Base-by-base conservation (phyloP, 805 yeast genomes). In the Hanseniaspora jakobsenii region DNA sequence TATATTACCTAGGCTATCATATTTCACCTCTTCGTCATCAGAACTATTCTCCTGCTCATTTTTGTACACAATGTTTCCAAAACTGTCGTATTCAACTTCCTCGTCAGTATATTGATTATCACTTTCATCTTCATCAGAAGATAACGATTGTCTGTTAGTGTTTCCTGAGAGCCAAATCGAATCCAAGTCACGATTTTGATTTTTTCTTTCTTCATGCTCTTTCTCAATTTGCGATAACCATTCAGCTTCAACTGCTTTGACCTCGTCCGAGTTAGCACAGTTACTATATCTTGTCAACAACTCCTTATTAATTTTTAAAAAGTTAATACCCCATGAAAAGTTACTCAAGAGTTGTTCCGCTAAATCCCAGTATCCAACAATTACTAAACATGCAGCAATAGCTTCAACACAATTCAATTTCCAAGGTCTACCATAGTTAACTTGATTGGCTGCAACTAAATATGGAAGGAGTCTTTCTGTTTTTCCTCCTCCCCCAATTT, bases 361-460 rank as follows among this genome's bases (percentile, higher is more conserved):
- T 94, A 93, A 85, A 51, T 87, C 96, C 35, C 66, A 65, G 51
- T 77, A 87, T 0, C 96, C 97, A 2, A 86, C 89, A 47, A 91
- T 87, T 1, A 94, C 94, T 57, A 91, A 81, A 55, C 95, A 85
- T 0, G 98, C 97, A 2, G 98, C 98, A 31, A 91, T 65, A 0
- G 98, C 98, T 59, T 91, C 98, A 5, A 85, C 98, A 61, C 98
- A 91, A 62, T 91, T 91, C 47, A 91, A 66, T 54, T 78, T 73
- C 97, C 96, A 87, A 0, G 98, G 96, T 54, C 81, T 72, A 4
- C 98, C 98, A 55, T 91, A 91, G 61, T 91, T 91, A 6, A 93
- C 97, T 24, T 95, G 94, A 58, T 91, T 91, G 0, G 97, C 95
- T 4, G 97, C 97, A 8, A 91, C 86, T 38, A 91, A 65, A 54